phyloP scores from a whole-genome alignment of 23 red algal genomes.

The Gracilaria vermiculophylla region DNA sequence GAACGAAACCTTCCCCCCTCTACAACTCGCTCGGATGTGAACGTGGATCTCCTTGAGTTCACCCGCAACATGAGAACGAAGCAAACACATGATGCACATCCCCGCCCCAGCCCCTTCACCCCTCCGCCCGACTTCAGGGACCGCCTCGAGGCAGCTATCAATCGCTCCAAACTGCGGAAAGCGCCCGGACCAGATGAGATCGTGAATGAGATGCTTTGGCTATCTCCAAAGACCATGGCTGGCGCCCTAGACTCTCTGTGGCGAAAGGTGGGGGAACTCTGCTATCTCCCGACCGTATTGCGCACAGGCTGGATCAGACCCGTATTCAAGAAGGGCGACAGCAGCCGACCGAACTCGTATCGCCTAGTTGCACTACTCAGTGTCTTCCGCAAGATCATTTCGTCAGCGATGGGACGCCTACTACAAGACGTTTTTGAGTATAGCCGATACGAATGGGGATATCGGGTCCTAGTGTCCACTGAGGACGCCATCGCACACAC shows the following conservation, averaged over 20 bases:
- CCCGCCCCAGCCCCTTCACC: neutral
- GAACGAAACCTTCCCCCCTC: no score
- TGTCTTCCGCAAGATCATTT: constrained; percentile 1
- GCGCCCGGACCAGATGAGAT: constrained; percentile 11
- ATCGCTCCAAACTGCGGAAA: neutral
- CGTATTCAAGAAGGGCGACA: neutral
- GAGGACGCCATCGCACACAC: neutral
- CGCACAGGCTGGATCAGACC: neutral
- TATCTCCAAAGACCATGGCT: neutral
- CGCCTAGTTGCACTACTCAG: neutral
- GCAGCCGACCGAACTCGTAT: neutral
- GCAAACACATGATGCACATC: neutral
- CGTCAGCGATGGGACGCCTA: neutral
- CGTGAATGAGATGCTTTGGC: neutral
- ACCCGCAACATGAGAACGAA: neutral
- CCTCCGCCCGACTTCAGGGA: neutral
- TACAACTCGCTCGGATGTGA: neutral
- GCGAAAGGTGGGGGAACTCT: neutral
- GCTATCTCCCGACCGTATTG: neutral
- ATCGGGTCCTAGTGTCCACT: neutral
- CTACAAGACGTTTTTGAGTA: neutral
- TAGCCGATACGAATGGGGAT: neutral
- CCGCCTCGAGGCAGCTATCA: neutral
- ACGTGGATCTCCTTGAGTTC: neutral
- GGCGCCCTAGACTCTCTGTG: neutral